A percentile compares a stretch with the other conserved stretches of the same genome.
phyloP scores from a whole-genome alignment of 495 filamentous ascomycete species.

The Lasiosphaeria miniovina region DNA sequence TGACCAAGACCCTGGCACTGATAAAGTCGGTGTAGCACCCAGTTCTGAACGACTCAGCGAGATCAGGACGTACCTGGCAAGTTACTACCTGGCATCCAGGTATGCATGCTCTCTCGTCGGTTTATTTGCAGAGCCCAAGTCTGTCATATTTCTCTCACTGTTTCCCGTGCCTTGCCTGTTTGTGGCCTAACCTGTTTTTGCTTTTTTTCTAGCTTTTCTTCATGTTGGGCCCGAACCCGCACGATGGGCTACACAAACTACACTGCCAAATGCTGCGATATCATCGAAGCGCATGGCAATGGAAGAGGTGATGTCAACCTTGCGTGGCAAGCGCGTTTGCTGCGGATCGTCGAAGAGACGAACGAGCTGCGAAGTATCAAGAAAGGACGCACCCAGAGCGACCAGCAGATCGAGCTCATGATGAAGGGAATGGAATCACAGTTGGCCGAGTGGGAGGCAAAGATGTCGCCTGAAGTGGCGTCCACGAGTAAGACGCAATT shows the following conservation, averaged over 20 bases:
- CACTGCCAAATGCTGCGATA: conserved; percentile 34
- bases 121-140: background rate
- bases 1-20: conserved; percentile 31
- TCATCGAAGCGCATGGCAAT: conserved; percentile 30
- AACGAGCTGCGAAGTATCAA: conserved; percentile 28
- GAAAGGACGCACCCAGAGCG: conserved; percentile 23
- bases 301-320: conserved; percentile 36
- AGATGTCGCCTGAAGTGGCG: conserved; percentile 29
- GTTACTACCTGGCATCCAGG: conserved; percentile 37
- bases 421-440: conserved; percentile 43
- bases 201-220: conserved; percentile 23
- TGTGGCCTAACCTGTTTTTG: background rate
- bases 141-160: too few relatives aligned
- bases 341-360: conserved; percentile 39
- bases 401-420: conserved; percentile 39
- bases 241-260: conserved; percentile 31
- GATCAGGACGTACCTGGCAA: conserved; percentile 39
- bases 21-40: background rate
- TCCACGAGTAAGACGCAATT: conserved; percentile 12
- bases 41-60: conserved; percentile 28
- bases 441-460: conserved; percentile 35
- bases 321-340: conserved; percentile 39
- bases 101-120: conserved; percentile 13
- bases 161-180: background rate
- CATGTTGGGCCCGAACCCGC: conserved; percentile 31